phyloP scores from a whole-genome alignment of 768 basidiomycete species.

The Trametes elegans region DNA sequence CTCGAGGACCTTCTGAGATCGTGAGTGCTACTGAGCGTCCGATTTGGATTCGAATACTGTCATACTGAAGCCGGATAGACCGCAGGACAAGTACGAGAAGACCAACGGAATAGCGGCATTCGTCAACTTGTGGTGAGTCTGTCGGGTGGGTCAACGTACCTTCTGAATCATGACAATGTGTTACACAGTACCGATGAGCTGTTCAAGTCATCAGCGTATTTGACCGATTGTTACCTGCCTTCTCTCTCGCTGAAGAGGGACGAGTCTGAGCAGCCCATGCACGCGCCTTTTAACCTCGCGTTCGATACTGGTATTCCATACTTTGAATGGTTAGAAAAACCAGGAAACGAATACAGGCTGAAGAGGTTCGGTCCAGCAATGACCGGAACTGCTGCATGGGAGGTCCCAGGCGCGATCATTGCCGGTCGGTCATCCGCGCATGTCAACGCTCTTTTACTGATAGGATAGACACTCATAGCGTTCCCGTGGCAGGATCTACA shows the following conservation, averaged over 20 bases:
- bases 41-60: neutral
- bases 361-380: conserved; percentile 75
- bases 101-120: conserved; percentile 69
- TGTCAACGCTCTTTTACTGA: too few species aligned
- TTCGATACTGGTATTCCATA: conserved; percentile 50
- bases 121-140: conserved; percentile 62
- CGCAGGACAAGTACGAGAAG: conserved; percentile 62
- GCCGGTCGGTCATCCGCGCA: conserved; percentile 13
- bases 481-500: conserved; percentile 58
- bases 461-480: conserved; percentile 36
- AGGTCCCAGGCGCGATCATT: conserved; percentile 37
- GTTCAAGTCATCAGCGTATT: conserved; percentile 71
- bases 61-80: conserved; percentile 34
- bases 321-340: conserved; percentile 75
- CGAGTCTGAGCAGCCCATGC: conserved; percentile 36
- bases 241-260: neutral
- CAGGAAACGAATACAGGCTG: conserved; percentile 43
- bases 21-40: conserved; percentile 38
- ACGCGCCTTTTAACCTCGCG: conserved; percentile 71
- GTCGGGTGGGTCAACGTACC: too few species aligned
- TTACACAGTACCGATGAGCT: conserved; percentile 70
- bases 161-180: neutral
- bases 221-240: conserved; percentile 52
- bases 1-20: conserved; percentile 46
- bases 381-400: conserved; percentile 72